Conservation (phyloP, 1,139 yeast species). For the Taiozyma sp. region DNA sequence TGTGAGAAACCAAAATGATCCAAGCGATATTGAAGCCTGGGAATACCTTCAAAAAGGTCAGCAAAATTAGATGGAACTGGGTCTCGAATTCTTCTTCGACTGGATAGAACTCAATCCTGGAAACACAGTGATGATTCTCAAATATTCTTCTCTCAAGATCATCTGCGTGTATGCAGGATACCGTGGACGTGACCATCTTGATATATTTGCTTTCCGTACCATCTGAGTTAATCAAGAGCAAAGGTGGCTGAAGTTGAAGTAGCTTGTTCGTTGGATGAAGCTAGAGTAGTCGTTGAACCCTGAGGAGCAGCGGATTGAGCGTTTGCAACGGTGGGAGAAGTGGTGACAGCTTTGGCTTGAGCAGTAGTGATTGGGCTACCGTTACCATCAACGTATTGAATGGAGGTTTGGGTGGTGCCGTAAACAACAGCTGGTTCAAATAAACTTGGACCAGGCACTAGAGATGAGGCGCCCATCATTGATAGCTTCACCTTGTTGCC, state of each 20-base stretch:
- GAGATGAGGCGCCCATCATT: no score
- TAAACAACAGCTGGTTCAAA: constrained; percentile 44
- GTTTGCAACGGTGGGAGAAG: constrained; percentile 23
- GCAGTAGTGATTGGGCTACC: constrained; percentile 31
- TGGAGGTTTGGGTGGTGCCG: constrained; percentile 45
- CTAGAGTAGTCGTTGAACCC: constrained; percentile 5
- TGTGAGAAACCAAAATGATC: no score
- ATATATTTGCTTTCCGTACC: no score
- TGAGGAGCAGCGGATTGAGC: constrained; percentile 22
- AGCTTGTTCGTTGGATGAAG: constrained; percentile 5
- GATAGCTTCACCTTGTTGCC: no score
- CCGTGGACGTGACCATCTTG: no score
- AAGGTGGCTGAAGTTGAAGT: constrained; percentile 4
- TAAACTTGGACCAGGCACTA: constrained; percentile 4
- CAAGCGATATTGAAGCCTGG: no score
- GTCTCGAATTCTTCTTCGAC: no score
- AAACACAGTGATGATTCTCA: no score
- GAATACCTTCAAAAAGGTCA: constrained; percentile 21
- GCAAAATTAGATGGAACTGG: no score
- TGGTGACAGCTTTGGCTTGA: constrained; percentile 14
- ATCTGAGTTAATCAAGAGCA: background rate
- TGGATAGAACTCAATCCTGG: no score
- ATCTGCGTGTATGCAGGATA: background rate
- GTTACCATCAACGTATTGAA: constrained; percentile 40
- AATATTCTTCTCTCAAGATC: no score